phyloP scores from a whole-genome alignment of 345 rosid species.

The Hibiscus trionum region DNA sequence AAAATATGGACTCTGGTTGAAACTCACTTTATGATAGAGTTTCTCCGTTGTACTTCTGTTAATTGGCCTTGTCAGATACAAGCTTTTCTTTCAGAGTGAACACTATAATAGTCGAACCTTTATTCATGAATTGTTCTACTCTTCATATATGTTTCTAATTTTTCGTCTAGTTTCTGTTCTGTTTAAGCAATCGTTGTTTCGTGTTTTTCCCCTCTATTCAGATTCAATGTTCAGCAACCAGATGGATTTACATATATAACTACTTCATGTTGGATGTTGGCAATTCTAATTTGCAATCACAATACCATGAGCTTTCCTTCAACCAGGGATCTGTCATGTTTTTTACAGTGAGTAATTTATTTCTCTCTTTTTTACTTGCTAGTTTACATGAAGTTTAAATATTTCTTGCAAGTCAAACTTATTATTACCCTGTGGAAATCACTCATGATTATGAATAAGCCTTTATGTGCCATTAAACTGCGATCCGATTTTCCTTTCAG shows the following conservation, averaged over 20 bases:
- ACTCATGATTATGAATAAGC: too few species aligned
- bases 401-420: too few species aligned
- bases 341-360: neutral
- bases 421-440: too few species aligned
- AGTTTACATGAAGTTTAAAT: too few species aligned
- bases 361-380: too few species aligned
- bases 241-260: neutral
- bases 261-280: neutral
- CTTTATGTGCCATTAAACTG: too few species aligned
- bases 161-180: neutral
- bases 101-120: neutral
- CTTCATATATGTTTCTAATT: neutral
- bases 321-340: neutral
- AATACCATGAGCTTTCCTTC: neutral
- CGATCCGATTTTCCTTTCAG: neutral
- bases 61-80: neutral
- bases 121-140: neutral
- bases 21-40: neutral
- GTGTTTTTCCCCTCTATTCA: neutral
- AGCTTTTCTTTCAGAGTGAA: neutral
- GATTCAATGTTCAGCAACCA: neutral
- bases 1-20: neutral
- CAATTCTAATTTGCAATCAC: neutral
- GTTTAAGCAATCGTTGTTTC: neutral
- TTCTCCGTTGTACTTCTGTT: neutral